Base-by-base conservation (phyloP, 1,284 basidiomycete genomes). In the Chalciporus sp. region DNA sequence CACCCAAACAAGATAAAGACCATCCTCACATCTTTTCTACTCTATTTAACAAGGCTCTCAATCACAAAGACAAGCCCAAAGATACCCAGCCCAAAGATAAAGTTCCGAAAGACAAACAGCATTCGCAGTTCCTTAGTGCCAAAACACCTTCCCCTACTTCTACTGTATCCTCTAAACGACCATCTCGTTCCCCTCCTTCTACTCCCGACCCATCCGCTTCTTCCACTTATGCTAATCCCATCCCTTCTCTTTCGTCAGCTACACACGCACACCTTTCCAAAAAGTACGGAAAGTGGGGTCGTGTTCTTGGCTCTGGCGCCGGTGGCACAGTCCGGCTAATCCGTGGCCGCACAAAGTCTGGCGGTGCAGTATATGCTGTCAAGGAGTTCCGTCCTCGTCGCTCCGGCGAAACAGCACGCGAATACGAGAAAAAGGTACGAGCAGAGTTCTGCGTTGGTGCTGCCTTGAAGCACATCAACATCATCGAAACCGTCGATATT, bases 221-320 rank as follows among this genome's bases (percentile, higher is more conserved):
- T 61, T 63, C 63, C 56, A 27, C 58, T 57, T 56, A 54, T 58
- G 65, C 60, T 51, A 72, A 61, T 17, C 66, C 63, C 23, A 79
- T 80, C 6, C 63, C 73, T 29, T 87, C 87, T 3, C 80, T 94
- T 23, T 86, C 88, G 26, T 84, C 88, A 56, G 92, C 90, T 0
- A 94, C 91, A 0, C 92, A 98, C 56, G 94, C 94, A 4, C 94
- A 97, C 69, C 78, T 99, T 55, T 80, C 91, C 42, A 98, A 99
- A 77, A 98, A 98, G 81, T 99, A 99, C 66, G 97, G 97, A 60
- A 99, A 99, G 72, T 98, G 96, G 93, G 97, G 96, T 49, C 88
- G 93, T 53, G 86, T 96, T 12, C 84, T 99, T 12, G 97, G 97
- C 14, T 93, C 90, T 11, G 97, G 97, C 43, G 97, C 97, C 1